Percentiles rank a stretch among this genome's conserved stretches.
These are phyloP conservation scores for Fraxinus platypoda DNA, from an alignment of 305 asterid species.

Conservation along the genomic window DNA sequence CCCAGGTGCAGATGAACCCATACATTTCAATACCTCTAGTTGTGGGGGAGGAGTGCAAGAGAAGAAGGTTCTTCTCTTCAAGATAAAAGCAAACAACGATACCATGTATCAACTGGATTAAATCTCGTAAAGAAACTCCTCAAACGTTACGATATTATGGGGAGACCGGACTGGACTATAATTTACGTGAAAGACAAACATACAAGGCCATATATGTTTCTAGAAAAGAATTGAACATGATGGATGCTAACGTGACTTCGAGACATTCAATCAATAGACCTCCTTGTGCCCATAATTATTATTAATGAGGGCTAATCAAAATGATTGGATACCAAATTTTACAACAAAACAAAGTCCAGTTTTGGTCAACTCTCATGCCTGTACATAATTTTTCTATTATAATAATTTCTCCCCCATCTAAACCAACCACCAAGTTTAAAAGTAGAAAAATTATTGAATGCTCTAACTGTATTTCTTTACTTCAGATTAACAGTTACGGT, in stretches of 20 bases:
- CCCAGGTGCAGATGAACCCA: neutral
- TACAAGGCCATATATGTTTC: neutral
- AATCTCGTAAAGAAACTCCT: neutral
- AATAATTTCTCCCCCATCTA: slow-evolving; percentile 19
- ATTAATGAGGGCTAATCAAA: slow-evolving; percentile 18
- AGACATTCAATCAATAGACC: slow-evolving; percentile 6
- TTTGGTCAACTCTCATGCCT: slow-evolving; percentile 14
- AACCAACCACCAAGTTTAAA: slow-evolving; percentile 21
- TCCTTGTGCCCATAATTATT: neutral
- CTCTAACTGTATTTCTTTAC: slow-evolving; percentile 20
- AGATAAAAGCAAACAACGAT: neutral
- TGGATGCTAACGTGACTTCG: neutral
- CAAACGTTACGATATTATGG: neutral
- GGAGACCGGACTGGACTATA: neutral
- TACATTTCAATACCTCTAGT: neutral
- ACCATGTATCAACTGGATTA: neutral
- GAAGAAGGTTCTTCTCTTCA: neutral
- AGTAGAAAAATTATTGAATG: neutral
- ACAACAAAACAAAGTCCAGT: slow-evolving; percentile 25
- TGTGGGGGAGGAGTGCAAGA: no score
- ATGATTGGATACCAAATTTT: slow-evolving; percentile 26
- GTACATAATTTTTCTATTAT: slow-evolving; percentile 33
- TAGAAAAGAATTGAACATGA: neutral
- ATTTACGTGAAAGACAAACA: neutral
- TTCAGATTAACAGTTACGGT: slow-evolving; percentile 28